phyloP scores from a whole-genome alignment of 2,329 filamentous ascomycete species.

The Akanthomyces lecanii region DNA sequence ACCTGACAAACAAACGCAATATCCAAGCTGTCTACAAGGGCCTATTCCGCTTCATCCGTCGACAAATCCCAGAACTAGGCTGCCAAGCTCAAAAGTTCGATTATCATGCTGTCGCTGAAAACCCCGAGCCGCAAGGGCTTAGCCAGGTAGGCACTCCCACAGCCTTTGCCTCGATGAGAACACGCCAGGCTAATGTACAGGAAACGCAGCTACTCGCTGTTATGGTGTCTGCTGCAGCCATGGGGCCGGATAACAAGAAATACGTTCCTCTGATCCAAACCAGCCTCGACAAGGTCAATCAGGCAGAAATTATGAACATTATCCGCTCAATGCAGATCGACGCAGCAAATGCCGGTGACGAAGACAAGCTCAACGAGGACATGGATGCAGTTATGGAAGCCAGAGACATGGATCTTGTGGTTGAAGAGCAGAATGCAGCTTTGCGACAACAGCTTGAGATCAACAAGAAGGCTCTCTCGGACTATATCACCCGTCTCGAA shows the following conservation, averaged over 20 bases:
- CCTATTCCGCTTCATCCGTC: conserved; percentile 52
- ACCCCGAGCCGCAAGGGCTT: conserved; percentile 51
- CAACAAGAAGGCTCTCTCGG: conserved; percentile 53
- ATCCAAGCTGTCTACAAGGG: conserved; percentile 53
- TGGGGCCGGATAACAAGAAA: conserved; percentile 51
- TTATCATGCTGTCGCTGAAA: conserved; percentile 55
- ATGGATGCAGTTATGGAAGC: conserved; percentile 39
- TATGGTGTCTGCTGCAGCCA: conserved; percentile 57
- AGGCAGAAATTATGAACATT: conserved; percentile 44
- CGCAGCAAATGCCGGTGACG: conserved; percentile 32
- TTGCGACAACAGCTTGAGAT: conserved; percentile 49
- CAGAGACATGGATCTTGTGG: conserved; percentile 51
- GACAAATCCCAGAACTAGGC: conserved; percentile 47
- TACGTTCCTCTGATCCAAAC: conserved; percentile 47
- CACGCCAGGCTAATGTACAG: conserved; percentile 23
- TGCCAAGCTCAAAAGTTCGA: conserved; percentile 50
- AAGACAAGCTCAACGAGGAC: conserved; percentile 37
- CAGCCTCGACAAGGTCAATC: conserved; percentile 38
- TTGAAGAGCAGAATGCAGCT: conserved; percentile 52
- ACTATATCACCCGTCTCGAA: conserved; percentile 56
- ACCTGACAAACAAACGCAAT: conserved; percentile 47
- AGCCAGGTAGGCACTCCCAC: conserved; percentile 38
- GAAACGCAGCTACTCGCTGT: conserved; percentile 56
- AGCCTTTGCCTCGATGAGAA: not conserved
- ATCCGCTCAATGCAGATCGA: conserved; percentile 40